Evolutionary conservation across 768 basidiomycete species (phyloP).

Genomic region (Mycena venus): DNA sequence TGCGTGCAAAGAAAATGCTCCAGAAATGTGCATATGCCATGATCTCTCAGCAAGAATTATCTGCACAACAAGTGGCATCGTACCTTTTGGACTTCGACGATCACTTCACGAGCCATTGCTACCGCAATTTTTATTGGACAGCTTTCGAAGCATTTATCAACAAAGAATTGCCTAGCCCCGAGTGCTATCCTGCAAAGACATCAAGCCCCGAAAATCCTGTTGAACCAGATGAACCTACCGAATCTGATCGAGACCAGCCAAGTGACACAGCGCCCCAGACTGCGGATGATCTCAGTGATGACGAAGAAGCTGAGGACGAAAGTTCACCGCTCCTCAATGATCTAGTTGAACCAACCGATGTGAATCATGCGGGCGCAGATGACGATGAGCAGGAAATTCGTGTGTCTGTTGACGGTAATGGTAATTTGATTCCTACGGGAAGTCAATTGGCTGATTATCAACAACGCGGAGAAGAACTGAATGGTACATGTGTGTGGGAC

Average conservation of each 20-base stretch:
- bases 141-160: conserved; percentile 16
- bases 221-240: not conserved
- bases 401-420: conserved; percentile 11
- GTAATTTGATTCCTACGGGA: conserved; percentile 24
- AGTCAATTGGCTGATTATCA: conserved; percentile 44
- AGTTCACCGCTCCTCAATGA: not conserved
- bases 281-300: not conserved
- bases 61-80: conserved; percentile 42
- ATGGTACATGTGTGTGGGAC: conserved; percentile 45
- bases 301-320: not conserved
- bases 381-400: conserved; percentile 6
- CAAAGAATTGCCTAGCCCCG: not conserved
- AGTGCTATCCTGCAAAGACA: too few species aligned
- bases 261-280: not conserved
- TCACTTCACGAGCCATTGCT: conserved; percentile 45
- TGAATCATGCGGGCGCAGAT: conserved; percentile 13
- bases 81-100: conserved; percentile 43
- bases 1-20: conserved; percentile 38
- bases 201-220: too few species aligned
- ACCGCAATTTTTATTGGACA: conserved; percentile 41
- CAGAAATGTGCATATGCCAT: conserved; percentile 41
- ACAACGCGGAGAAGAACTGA: conserved; percentile 27
- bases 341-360: not conserved
- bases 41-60: conserved; percentile 39
- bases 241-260: too few species aligned